phyloP scores from a whole-genome alignment of 2,329 filamentous ascomycete species.

The Aspergillus hiratsukae region DNA sequence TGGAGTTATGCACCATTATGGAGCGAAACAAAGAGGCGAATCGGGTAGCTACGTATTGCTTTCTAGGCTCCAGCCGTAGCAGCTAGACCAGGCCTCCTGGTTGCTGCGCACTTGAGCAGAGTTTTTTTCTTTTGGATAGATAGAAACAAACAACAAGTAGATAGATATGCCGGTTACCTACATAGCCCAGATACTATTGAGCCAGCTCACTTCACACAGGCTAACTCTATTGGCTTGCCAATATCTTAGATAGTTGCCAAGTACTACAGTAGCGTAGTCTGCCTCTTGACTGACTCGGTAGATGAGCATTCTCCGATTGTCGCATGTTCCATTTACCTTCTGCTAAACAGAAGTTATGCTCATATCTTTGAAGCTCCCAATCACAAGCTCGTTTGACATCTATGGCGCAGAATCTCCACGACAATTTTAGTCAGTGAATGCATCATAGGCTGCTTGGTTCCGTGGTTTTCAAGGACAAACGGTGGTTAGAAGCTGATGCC shows the following conservation, averaged over 20 bases:
- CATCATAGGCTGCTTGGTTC: constrained; percentile 11
- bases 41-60: constrained; percentile 13
- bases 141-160: constrained; percentile 13
- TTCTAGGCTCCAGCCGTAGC: background rate
- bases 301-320: background rate
- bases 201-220: background rate
- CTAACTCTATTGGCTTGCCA: background rate
- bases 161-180: background rate
- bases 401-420: background rate
- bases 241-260: background rate
- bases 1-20: constrained; percentile 5
- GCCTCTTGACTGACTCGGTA: background rate
- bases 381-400: background rate
- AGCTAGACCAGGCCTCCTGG: constrained; percentile 7
- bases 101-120: constrained; percentile 18
- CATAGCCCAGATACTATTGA: background rate
- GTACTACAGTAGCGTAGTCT: background rate
- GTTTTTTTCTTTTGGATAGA: constrained; percentile 7
- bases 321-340: background rate
- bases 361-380: background rate
- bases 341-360: background rate
- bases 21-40: constrained; percentile 13
- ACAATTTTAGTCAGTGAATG: constrained; percentile 3
- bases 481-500: background rate
- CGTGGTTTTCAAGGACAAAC: constrained; percentile 7